phyloP scores from a whole-genome alignment of 768 basidiomycete genomes.

The Tulasnella sp. region DNA sequence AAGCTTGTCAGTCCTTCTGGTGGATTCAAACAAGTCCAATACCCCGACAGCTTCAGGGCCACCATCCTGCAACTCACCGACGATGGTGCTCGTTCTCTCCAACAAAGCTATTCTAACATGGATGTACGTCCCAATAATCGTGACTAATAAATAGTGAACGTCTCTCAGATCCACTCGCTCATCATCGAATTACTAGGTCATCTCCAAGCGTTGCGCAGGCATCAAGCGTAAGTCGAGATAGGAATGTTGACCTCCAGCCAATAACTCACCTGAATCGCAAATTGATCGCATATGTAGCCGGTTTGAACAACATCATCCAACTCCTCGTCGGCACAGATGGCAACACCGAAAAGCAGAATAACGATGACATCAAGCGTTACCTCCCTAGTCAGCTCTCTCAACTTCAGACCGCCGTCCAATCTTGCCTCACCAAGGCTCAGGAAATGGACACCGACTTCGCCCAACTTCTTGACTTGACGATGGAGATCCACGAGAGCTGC shows the following conservation, averaged over 20 bases:
- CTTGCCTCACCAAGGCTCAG: no score
- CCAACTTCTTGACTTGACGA: not conserved
- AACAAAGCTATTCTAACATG: not conserved
- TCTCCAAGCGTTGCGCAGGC: not conserved
- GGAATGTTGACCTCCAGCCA: no score
- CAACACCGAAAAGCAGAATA: not conserved
- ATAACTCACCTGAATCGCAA: no score
- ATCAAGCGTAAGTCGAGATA: not conserved
- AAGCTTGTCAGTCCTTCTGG: not conserved
- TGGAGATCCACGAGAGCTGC: not conserved
- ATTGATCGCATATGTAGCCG: no score
- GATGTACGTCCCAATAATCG: not conserved
- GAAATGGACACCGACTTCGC: not conserved
- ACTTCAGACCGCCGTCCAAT: no score
- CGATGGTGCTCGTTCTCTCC: not conserved
- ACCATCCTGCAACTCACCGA: constrained; percentile 1
- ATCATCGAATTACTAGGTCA: not conserved
- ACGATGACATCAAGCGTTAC: not conserved
- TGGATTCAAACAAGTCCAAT: not conserved
- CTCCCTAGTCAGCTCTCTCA: no score
- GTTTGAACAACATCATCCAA: not conserved
- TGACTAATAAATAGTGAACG: no score
- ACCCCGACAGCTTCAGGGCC: not conserved
- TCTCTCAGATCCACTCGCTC: no score
- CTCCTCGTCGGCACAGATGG: not conserved